A percentile compares a stretch with the other conserved stretches of the same genome.
phyloP scores from a whole-genome alignment of 106 monocot genomes.

The Dioscorea dumetorum region DNA sequence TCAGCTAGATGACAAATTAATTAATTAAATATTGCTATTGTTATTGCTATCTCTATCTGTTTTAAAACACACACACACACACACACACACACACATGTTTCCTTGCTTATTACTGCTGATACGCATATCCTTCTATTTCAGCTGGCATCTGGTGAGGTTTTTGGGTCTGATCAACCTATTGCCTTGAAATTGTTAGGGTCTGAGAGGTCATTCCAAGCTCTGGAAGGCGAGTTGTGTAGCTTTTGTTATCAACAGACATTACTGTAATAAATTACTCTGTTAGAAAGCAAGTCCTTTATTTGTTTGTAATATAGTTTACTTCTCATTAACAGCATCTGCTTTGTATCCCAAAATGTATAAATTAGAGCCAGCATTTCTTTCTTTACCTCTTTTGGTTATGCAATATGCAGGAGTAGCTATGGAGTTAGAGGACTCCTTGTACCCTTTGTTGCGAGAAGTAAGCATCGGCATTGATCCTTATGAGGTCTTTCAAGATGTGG shows the following conservation, averaged over 20 bases:
- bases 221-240: constrained; percentile 57
- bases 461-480: constrained; percentile 87
- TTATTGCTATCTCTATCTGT: no score
- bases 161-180: constrained; percentile 91
- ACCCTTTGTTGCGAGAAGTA: constrained; percentile 85
- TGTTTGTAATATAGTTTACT: no score
- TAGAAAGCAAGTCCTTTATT: no score
- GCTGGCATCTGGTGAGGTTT: constrained; percentile 98
- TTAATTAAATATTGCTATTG: not conserved
- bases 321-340: no score
- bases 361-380: no score
- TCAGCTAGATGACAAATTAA: no score
- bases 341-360: no score
- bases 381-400: not conserved
- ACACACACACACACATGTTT: not conserved
- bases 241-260: not conserved
- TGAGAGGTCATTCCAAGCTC: constrained; percentile 90
- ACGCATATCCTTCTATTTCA: constrained; percentile 17
- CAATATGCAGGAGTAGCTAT: constrained; percentile 76
- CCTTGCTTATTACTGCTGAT: not conserved
- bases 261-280: not conserved
- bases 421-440: constrained; percentile 96
- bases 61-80: no score
- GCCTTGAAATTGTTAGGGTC: constrained; percentile 81
- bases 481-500: constrained; percentile 75